These are phyloP conservation scores for Pulveroboletus sp. DNA, from an alignment of 768 basidiomycete genomes.

Conservation along the genomic window DNA sequence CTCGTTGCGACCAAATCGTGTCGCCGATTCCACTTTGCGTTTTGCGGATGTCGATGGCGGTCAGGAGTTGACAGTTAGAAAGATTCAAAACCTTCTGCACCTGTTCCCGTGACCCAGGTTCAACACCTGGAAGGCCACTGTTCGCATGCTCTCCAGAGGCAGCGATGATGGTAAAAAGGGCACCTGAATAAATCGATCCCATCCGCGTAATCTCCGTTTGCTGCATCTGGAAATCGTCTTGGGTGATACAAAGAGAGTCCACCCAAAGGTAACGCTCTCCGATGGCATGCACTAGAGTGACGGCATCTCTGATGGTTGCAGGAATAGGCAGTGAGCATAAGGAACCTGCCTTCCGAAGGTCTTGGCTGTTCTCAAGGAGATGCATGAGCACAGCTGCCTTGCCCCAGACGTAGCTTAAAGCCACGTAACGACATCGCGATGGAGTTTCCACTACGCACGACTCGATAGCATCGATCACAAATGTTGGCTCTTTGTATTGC, in stretches of 20 bases:
- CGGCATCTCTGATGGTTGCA: conserved; percentile 23
- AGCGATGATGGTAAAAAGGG: conserved; percentile 21
- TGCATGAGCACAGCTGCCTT: conserved; percentile 6
- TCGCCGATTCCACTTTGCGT: background rate
- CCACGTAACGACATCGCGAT: conserved; percentile 19
- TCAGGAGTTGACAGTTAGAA: conserved; percentile 8
- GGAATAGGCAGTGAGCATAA: conserved; percentile 12
- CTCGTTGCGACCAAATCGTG: conserved; percentile 11
- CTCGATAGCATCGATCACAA: conserved; percentile 15
- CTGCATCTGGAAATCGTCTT: conserved; percentile 15
- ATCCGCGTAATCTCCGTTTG: conserved; percentile 19
- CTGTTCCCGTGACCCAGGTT: conserved; percentile 1
- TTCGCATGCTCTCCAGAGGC: conserved; percentile 9
- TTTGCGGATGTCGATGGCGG: conserved; percentile 4
- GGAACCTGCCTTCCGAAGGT: conserved; percentile 3
- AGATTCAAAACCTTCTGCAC: conserved; percentile 11
- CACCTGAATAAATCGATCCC: conserved; percentile 17
- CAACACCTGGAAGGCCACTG: conserved; percentile 11
- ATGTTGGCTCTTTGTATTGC: conserved; percentile 1
- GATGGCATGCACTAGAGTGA: conserved; percentile 17
- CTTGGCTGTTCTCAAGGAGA: conserved; percentile 2
- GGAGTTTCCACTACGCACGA: conserved; percentile 20
- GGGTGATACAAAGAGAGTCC: conserved; percentile 23
- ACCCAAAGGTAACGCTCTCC: conserved; percentile 27
- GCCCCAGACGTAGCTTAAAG: conserved; percentile 26